phyloP scores from a whole-genome alignment of 2,329 filamentous ascomycete genomes.

The Fusarium hostae region DNA sequence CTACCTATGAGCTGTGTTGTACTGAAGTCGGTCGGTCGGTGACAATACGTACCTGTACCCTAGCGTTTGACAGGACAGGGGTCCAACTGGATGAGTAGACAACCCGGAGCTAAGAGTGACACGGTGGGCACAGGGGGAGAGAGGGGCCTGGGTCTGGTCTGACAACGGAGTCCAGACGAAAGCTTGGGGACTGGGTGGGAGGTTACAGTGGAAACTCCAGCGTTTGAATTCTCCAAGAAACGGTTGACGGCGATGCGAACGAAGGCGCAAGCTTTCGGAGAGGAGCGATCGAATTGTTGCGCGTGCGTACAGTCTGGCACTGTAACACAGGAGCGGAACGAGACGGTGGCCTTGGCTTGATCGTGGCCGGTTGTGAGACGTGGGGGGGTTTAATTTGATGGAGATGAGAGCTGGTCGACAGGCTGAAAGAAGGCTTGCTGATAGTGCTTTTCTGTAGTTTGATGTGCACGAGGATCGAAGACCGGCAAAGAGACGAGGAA shows the following conservation, averaged over 20 bases:
- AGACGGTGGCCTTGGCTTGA: conserved; percentile 3
- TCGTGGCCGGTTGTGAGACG: conserved; percentile 17
- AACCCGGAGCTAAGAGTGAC: conserved; percentile 31
- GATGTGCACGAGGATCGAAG: background rate
- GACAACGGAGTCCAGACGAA: conserved; percentile 28
- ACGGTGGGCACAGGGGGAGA: conserved; percentile 28
- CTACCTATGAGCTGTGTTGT: conserved; percentile 44
- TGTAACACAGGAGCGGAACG: conserved; percentile 2
- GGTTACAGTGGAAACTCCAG: conserved; percentile 25
- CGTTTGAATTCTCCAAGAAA: background rate
- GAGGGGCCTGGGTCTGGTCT: conserved; percentile 28
- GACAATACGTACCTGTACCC: conserved; percentile 42
- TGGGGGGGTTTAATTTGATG: conserved; percentile 19
- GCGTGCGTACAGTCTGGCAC: background rate
- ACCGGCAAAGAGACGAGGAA: conserved; percentile 1
- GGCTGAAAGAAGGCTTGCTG: background rate
- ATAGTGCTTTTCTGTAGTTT: conserved; percentile 3
- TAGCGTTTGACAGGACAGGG: conserved; percentile 44
- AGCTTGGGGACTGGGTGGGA: conserved; percentile 6
- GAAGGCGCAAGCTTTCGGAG: conserved; percentile 1
- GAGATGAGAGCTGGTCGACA: conserved; percentile 17
- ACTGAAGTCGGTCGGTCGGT: conserved; percentile 42
- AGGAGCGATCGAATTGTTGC: background rate
- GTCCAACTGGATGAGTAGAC: conserved; percentile 30
- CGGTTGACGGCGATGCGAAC: background rate